Base-by-base conservation (phyloP, 2,329 filamentous ascomycete species). In the Gliomastix tumulicola region DNA sequence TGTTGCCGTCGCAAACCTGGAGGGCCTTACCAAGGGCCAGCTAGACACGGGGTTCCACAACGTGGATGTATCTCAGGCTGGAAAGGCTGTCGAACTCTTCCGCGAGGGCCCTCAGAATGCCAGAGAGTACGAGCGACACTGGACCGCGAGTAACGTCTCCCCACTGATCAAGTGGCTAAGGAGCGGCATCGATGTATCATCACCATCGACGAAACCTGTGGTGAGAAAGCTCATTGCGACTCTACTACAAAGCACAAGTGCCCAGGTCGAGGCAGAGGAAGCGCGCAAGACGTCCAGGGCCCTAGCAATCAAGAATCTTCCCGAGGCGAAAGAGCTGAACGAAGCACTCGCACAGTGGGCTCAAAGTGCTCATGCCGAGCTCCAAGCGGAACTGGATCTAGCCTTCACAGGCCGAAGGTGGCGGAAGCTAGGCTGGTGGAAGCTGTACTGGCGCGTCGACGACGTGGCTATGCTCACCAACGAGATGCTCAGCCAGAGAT, bases 371-470 rank as follows among this genome's bases (percentile, higher is more conserved):
- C 90, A 97, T 54, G 73, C 79, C 1, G 90, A 97, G 58, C 71
- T 97, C 7, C 85, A 88, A 43, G 74, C 83, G 35, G 76, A 88
- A 47, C 75, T 96, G 3, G 83, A 90, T 45, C 63, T 77, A 31
- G 88, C 87, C 0, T 90, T 96, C 48, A 68, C 74, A 0, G 79
- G 84, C n/a, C 71, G 66, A 15, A 71, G 79, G 27, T 96, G 90
- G 90, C 75, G 78, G 19, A 82, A 84, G 44, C 68, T 95, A 5
- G 74, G 80, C 13, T 97, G 90, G 89, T 96, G 88, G 84, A 94
- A 94, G 56, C 72, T 97, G 0, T 88, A 95, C 54, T 95, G 88
- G 88, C 79, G 88, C 16, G 88, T 92, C 18, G 90, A 97, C 53
- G 90, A 96, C 50, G 87, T 96, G 10, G 78, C 79, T 4, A 84